Evolutionary conservation across 139 green algal species (phyloP).

Genomic region (Desmodesmus armatus): DNA sequence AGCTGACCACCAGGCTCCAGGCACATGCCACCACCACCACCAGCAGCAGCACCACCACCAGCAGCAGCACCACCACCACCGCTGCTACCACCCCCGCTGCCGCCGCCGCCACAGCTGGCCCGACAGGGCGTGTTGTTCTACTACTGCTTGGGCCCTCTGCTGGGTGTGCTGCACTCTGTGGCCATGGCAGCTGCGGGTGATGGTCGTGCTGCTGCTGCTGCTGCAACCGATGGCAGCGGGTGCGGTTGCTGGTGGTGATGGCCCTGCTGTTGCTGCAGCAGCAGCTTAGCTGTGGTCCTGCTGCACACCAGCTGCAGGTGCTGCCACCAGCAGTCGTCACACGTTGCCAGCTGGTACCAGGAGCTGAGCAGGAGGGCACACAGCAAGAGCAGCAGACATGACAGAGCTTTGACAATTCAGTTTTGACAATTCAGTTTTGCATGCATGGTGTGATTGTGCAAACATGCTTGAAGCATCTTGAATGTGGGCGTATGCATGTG

Average conservation of each 20-base stretch:
- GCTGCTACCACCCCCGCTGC: too few relatives aligned
- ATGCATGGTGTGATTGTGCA: not conserved
- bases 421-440: not conserved
- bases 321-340: constrained; percentile 5
- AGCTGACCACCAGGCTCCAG: not conserved
- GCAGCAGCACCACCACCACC: not conserved
- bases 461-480: too few relatives aligned
- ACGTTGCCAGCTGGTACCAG: constrained; percentile 17
- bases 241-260: not conserved
- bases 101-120: not conserved
- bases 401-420: too few relatives aligned
- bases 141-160: constrained; percentile 1
- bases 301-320: constrained; percentile 1
- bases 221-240: not conserved
- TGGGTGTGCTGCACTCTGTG: not conserved
- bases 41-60: not conserved
- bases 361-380: constrained; percentile 13
- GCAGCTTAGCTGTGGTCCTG: not conserved
- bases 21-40: not conserved
- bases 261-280: not conserved
- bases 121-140: not conserved
- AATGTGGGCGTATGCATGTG: too few relatives aligned
- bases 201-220: not conserved
- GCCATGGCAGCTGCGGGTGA: not conserved
- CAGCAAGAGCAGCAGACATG: not conserved